Conservation (phyloP, 108 stramenopile genomes). For the Skeletonema costatum region DNA sequence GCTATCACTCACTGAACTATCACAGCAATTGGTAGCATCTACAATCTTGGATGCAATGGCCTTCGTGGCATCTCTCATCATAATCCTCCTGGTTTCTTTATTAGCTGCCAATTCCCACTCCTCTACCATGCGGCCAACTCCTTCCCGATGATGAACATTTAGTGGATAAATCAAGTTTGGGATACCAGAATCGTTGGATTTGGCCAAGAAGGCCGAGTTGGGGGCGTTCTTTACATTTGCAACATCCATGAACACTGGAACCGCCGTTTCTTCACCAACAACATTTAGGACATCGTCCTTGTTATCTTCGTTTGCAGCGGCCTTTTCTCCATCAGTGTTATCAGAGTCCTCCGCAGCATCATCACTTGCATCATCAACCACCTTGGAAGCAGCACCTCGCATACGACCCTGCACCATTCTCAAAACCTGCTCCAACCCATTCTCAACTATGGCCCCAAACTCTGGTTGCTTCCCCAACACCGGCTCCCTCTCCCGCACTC, state of each 20-base stretch:
- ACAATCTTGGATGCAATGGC: conserved; percentile 49
- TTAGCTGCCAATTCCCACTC: conserved; percentile 82
- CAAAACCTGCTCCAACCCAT: conserved; percentile 68
- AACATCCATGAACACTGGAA: conserved; percentile 81
- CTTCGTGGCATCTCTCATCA: conserved; percentile 63
- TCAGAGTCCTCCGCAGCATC: conserved; percentile 2
- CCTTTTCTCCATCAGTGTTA: conserved; percentile 20
- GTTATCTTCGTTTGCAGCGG: neutral
- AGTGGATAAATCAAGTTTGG: conserved; percentile 70
- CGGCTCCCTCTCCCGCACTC: conserved; percentile 50
- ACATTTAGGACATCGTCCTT: conserved; percentile 14
- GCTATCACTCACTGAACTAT: conserved; percentile 3
- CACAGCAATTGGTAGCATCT: conserved; percentile 20
- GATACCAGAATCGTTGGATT: conserved; percentile 47
- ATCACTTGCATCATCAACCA: conserved; percentile 10
- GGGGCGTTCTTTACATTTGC: neutral
- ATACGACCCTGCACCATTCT: conserved; percentile 36
- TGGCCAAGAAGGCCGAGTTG: conserved; percentile 28
- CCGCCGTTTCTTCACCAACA: conserved; percentile 37
- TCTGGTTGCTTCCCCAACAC: conserved; percentile 63
- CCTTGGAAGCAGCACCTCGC: conserved; percentile 5
- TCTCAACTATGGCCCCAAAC: conserved; percentile 67
- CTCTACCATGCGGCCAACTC: conserved; percentile 80
- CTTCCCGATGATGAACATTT: conserved; percentile 58
- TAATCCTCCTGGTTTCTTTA: conserved; percentile 72